Conservation (phyloP, 1,139 yeast species). For the Yamadazyma mexicana region DNA sequence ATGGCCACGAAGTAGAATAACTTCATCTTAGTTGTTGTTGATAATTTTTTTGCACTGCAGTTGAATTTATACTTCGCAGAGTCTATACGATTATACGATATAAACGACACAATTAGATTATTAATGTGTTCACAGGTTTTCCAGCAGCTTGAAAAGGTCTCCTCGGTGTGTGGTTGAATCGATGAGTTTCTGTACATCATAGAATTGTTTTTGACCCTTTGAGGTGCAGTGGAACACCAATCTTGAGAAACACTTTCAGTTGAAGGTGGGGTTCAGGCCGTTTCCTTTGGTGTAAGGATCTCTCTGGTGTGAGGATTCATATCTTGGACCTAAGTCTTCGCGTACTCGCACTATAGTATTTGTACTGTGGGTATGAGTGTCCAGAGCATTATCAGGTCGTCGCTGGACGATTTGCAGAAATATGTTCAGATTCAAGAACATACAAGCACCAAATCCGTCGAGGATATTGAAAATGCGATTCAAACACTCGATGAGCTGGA, state of each 20-base stretch:
- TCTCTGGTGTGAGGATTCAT: background rate
- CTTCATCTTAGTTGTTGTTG: slow-evolving; percentile 18
- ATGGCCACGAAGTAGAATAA: slow-evolving; percentile 20
- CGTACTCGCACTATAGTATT: too few species aligned
- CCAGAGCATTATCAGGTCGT: background rate
- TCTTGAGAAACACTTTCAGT: too few species aligned
- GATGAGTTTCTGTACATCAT: too few species aligned
- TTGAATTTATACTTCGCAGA: background rate
- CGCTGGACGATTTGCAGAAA: background rate
- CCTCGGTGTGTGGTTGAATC: too few species aligned
- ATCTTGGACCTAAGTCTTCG: too few species aligned
- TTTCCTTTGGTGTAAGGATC: slow-evolving; percentile 1
- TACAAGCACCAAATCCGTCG: background rate
- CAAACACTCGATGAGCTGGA: background rate
- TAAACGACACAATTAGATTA: background rate
- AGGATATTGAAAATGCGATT: background rate
- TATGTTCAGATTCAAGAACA: background rate
- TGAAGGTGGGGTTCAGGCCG: too few species aligned
- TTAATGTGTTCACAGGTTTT: too few species aligned
- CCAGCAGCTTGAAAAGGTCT: too few species aligned
- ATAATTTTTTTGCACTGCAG: background rate
- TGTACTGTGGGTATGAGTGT: background rate
- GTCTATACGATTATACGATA: background rate
- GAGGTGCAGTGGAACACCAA: too few species aligned
- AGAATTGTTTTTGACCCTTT: too few species aligned